phyloP scores from a whole-genome alignment of 257 asterid genomes.

The Echium plantagineum region DNA sequence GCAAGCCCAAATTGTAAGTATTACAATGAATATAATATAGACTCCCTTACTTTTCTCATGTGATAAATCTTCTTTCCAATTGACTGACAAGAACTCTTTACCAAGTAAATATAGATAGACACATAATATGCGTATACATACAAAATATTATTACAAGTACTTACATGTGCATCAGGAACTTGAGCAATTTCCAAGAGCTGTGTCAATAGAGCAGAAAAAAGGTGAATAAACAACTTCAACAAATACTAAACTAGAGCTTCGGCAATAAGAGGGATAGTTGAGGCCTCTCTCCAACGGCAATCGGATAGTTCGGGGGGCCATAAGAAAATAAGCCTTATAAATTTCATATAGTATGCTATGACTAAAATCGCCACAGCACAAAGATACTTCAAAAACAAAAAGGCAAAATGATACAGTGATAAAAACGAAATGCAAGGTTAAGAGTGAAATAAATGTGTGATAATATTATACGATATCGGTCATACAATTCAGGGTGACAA shows the following conservation, averaged over 20 bases:
- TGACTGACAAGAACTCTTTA: not conserved
- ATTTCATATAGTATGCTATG: too few species aligned
- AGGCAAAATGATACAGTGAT: too few species aligned
- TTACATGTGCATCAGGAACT: constrained; percentile 90
- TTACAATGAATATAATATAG: not conserved
- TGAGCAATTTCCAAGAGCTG: constrained; percentile 99
- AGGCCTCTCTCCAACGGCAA: too few species aligned
- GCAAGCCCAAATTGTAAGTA: constrained; percentile 12
- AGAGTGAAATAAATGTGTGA: too few species aligned
- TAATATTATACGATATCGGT: too few species aligned
- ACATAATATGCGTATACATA: not conserved
- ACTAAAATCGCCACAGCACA: too few species aligned
- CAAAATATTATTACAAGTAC: constrained; percentile 15
- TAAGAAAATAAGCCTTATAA: too few species aligned
- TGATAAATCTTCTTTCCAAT: not conserved
- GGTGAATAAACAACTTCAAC: constrained; percentile 8
- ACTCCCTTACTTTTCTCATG: not conserved
- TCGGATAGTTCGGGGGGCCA: too few species aligned
- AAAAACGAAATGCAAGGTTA: too few species aligned
- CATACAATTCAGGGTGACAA: too few species aligned
- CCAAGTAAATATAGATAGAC: constrained; percentile 1
- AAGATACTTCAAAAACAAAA: too few species aligned
- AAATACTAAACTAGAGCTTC: not conserved
- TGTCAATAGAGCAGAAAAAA: constrained; percentile 19
- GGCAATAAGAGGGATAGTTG: too few species aligned